A percentile compares a stretch with the other conserved stretches of the same genome.
Conservation (phyloP, 148 eudicot species). For the Fagopyrum homotropicum region DNA sequence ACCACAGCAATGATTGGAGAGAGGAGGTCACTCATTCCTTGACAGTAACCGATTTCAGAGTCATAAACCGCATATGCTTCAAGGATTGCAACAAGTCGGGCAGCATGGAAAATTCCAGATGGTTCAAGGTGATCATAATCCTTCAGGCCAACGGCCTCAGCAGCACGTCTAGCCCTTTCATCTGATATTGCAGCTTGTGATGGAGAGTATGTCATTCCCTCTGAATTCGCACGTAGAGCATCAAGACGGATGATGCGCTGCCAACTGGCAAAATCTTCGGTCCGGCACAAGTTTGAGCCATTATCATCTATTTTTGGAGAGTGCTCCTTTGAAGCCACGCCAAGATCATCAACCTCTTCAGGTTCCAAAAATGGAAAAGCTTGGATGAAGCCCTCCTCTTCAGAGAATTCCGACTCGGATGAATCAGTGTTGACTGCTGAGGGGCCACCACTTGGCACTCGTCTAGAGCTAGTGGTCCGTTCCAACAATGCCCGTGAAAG, state of each 20-base stretch:
- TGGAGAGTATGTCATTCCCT: slow-evolving; percentile 29
- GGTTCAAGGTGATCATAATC: slow-evolving; percentile 36
- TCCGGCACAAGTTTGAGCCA: slow-evolving; percentile 7
- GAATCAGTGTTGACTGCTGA: slow-evolving; percentile 25
- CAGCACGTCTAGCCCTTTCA: slow-evolving; percentile 23
- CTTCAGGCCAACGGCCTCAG: slow-evolving; percentile 30
- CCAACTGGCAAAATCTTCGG: slow-evolving; percentile 33
- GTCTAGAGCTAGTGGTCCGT: slow-evolving; percentile 23
- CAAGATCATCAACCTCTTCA: slow-evolving; percentile 8
- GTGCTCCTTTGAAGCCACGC: slow-evolving; percentile 12
- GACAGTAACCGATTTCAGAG: slow-evolving; percentile 39
- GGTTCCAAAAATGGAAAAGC: slow-evolving; percentile 17
- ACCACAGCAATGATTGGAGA: slow-evolving; percentile 32
- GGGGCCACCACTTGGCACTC: slow-evolving; percentile 26
- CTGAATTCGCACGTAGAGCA: slow-evolving; percentile 32
- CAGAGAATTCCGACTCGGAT: slow-evolving; percentile 27
- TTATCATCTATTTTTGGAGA: slow-evolving; percentile 14
- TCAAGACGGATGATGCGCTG: slow-evolving; percentile 41
- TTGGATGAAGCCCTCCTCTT: slow-evolving; percentile 21
- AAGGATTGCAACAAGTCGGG: slow-evolving; percentile 36
- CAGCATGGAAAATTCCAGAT: slow-evolving; percentile 32
- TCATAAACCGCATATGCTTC: slow-evolving; percentile 34
- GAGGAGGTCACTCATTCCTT: slow-evolving; percentile 42
- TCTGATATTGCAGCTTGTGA: slow-evolving; percentile 29
- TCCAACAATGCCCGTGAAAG: slow-evolving; percentile 20